Evolutionary conservation across 495 filamentous ascomycete species (phyloP).

Genomic region (Xylaria palmicola): DNA sequence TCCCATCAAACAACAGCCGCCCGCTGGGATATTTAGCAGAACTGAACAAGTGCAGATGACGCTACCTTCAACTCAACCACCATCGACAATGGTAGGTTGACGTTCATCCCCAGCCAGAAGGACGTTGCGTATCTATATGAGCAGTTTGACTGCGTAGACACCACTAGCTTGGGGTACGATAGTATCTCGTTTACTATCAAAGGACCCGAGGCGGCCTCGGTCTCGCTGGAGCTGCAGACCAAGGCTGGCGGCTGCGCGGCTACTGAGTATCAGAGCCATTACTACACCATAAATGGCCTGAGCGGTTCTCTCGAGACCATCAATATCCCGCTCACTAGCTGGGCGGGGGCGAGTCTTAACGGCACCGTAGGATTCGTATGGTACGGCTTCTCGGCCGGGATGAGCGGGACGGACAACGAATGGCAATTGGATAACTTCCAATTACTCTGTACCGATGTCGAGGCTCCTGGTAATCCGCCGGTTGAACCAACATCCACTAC

Average conservation of each 20-base stretch:
- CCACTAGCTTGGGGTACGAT: slow-evolving; percentile 46
- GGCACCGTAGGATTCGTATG: slow-evolving; percentile 54
- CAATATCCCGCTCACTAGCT: slow-evolving; percentile 52
- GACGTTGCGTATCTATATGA: slow-evolving; percentile 58
- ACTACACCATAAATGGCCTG: slow-evolving; percentile 44
- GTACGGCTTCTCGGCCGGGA: slow-evolving; percentile 45
- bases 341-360: slow-evolving; percentile 50
- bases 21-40: neutral
- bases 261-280: slow-evolving; percentile 47
- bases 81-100: slow-evolving; percentile 44
- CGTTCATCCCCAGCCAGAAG: slow-evolving; percentile 49
- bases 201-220: slow-evolving; percentile 48
- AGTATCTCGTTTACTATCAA: slow-evolving; percentile 56
- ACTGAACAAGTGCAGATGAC: slow-evolving; percentile 48
- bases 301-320: slow-evolving; percentile 53
- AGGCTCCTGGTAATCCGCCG: slow-evolving; percentile 18
- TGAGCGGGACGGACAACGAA: slow-evolving; percentile 32
- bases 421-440: slow-evolving; percentile 56
- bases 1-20: neutral
- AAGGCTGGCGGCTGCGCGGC: slow-evolving; percentile 41
- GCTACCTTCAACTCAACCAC: slow-evolving; percentile 52
- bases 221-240: slow-evolving; percentile 57
- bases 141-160: slow-evolving; percentile 50
- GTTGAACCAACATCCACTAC: slow-evolving; percentile 13
- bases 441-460: slow-evolving; percentile 43